Evolutionary conservation across 139 green algal species (phyloP), one percentile per base, ranked within the genome.

Genomic region (Chlamydomonas sp.): DNA sequence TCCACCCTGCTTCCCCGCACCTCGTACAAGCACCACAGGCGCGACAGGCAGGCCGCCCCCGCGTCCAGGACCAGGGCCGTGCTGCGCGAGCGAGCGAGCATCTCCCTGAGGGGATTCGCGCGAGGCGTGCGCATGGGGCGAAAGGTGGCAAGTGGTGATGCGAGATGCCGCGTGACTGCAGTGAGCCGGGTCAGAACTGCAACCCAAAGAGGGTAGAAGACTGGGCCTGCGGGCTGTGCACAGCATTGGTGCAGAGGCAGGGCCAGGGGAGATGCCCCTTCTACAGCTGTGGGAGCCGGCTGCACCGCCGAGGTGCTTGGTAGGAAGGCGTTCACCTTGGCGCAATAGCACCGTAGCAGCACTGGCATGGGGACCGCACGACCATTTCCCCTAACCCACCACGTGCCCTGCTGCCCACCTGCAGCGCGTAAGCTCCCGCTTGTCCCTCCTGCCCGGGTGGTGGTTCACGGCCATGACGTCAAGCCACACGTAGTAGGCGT

Each of bases 11-110:
- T 12, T n/a, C 7, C 61, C 8, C 77, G 3, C 77, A 85, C 80
- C 80, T 86, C 80, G 57, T 86, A 86, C 8, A 78, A 62, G 80
- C 68, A 78, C 80, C 80, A 86, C 69, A 86, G 69, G 18, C 80
- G 68, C 0, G 68, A 63, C 7, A 86, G 16, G 0, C 7, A 61
- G n/a, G 66, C 61, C 2, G 72, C 72, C n/a, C 20, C 63, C 4
- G 82, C 68, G 17, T 87, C 82, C 18, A 87, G 10, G 72, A 87
- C 82, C 71, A 87, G 63, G 8, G 80, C 72, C 68, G 82, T 72
- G 18, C 63, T 31, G 16, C 66, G 64, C 7, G 57, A 58, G 15
- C 60, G 59, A 1, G 82, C 61, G 12, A 80, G 57, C 57, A 87
- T 60, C 61, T 87, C 72, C 72, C 72, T 87, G 72, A 2, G 8